These are phyloP conservation scores for Penicillium pulvis DNA, from an alignment of 495 filamentous ascomycete genomes.

Conservation along the genomic window DNA sequence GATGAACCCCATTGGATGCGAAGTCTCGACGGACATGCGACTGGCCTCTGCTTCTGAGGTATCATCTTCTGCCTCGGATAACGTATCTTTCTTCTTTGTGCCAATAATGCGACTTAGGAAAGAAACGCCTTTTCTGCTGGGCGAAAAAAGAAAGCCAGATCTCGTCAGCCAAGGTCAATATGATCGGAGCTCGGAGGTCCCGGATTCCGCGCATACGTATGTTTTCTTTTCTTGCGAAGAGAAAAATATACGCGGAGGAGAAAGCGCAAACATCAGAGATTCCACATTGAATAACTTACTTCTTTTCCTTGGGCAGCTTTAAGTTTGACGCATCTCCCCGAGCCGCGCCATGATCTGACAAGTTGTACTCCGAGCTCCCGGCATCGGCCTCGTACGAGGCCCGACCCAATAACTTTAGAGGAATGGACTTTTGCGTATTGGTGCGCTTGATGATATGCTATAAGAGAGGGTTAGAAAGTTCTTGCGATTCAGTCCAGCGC, in stretches of 20 bases:
- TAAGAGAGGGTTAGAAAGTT: not conserved
- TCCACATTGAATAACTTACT: slow-evolving; percentile 48
- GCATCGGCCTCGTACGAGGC: slow-evolving; percentile 55
- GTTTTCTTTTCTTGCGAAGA: not conserved
- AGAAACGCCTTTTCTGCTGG: slow-evolving; percentile 75
- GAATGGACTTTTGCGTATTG: slow-evolving; percentile 71
- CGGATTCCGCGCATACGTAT: slow-evolving; percentile 3
- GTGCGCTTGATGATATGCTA: slow-evolving; percentile 83
- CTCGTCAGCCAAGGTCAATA: not conserved
- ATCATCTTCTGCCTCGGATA: slow-evolving; percentile 61
- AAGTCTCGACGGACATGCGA: slow-evolving; percentile 76
- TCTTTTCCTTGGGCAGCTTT: slow-evolving; percentile 64
- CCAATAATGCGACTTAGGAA: slow-evolving; percentile 91
- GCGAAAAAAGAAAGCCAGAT: slow-evolving; percentile 8
- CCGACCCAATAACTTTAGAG: slow-evolving; percentile 63
- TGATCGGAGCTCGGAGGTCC: not conserved
- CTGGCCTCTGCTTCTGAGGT: slow-evolving; percentile 70
- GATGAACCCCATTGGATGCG: slow-evolving; percentile 81
- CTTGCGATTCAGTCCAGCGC: not conserved
- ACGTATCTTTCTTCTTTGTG: slow-evolving; percentile 65
- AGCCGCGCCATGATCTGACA: slow-evolving; percentile 36
- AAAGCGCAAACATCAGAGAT: not conserved
- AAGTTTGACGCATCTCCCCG: slow-evolving; percentile 44
- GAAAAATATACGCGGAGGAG: not conserved
- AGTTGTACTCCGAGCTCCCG: slow-evolving; percentile 49